A percentile compares a stretch with the other conserved stretches of the same genome.
phyloP scores from a whole-genome alignment of 805 yeast genomes.

The Lachancea sp. region DNA sequence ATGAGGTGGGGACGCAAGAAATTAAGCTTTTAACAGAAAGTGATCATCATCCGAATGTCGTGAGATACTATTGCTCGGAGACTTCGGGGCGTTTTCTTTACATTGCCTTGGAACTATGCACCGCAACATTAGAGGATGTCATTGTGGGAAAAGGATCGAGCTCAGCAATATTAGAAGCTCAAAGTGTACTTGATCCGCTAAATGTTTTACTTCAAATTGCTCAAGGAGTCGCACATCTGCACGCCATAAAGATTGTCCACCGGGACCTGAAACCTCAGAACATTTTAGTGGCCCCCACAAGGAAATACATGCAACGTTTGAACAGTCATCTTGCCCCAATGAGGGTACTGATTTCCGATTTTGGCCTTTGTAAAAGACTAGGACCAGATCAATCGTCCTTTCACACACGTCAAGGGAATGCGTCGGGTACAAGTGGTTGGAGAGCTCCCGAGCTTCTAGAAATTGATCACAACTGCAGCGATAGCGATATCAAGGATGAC shows the following conservation, averaged over 20 bases:
- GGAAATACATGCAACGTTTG: constrained; percentile 31
- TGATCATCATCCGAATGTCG: constrained; percentile 94
- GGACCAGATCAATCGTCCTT: constrained; percentile 92
- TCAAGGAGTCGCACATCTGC: constrained; percentile 79
- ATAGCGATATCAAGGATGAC: constrained; percentile 16
- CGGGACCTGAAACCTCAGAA: constrained; percentile 94
- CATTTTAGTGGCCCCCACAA: constrained; percentile 73
- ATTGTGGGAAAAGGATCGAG: constrained; percentile 46
- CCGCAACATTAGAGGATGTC: constrained; percentile 81
- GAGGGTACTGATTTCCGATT: constrained; percentile 83
- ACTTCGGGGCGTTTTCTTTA: constrained; percentile 80
- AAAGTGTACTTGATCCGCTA: constrained; percentile 41
- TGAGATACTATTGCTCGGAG: constrained; percentile 90
- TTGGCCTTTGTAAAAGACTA: constrained; percentile 87
- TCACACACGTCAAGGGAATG: constrained; percentile 76
- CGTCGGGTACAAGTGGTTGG: constrained; percentile 98
- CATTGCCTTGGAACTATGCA: constrained; percentile 88
- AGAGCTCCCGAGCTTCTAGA: constrained; percentile 84
- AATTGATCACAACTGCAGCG: constrained; percentile 12
- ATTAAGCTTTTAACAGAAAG: constrained; percentile 83
- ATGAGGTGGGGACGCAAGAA: constrained; percentile 90
- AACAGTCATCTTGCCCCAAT: constrained; percentile 6
- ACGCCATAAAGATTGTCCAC: constrained; percentile 85
- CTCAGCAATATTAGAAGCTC: constrained; percentile 33
- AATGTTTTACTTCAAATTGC: constrained; percentile 68